These are phyloP conservation scores for Calonectria pauciramosa DNA, from an alignment of 2,329 filamentous ascomycete genomes.

Conservation along the genomic window DNA sequence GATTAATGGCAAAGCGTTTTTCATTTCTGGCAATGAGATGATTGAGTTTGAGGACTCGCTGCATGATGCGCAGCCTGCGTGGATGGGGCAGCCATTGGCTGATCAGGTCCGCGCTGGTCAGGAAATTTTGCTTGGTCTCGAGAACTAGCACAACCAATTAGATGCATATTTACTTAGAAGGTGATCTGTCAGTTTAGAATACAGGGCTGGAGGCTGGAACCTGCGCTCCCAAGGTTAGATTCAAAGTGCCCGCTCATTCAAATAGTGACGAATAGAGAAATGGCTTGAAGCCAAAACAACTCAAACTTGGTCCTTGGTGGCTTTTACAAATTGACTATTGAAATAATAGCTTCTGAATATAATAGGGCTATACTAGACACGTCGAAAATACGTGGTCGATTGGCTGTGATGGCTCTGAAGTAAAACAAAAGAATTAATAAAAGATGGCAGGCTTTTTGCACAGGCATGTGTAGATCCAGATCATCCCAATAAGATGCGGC, in stretches of 20 bases:
- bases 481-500: too few relatives aligned
- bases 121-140: neutral
- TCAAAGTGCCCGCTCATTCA: neutral
- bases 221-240: neutral
- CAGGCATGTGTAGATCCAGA: too few relatives aligned
- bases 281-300: too few relatives aligned
- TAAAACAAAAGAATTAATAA: too few relatives aligned
- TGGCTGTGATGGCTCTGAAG: too few relatives aligned
- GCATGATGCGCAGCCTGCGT: slow-evolving; percentile 3
- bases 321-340: too few relatives aligned
- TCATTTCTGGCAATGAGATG: neutral
- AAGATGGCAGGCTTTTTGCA: too few relatives aligned
- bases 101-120: neutral
- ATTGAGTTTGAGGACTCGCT: slow-evolving; percentile 8
- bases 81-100: neutral
- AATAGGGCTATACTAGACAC: too few relatives aligned
- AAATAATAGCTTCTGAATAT: too few relatives aligned
- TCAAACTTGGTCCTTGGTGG: too few relatives aligned
- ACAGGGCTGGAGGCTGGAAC: neutral
- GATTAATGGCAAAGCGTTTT: neutral
- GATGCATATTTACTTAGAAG: neutral
- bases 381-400: too few relatives aligned
- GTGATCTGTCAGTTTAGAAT: neutral
- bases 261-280: neutral
- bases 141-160: neutral